These are phyloP conservation scores for Polygonum aviculare DNA, from an alignment of 148 eudicot genomes.

Conservation along the genomic window DNA sequence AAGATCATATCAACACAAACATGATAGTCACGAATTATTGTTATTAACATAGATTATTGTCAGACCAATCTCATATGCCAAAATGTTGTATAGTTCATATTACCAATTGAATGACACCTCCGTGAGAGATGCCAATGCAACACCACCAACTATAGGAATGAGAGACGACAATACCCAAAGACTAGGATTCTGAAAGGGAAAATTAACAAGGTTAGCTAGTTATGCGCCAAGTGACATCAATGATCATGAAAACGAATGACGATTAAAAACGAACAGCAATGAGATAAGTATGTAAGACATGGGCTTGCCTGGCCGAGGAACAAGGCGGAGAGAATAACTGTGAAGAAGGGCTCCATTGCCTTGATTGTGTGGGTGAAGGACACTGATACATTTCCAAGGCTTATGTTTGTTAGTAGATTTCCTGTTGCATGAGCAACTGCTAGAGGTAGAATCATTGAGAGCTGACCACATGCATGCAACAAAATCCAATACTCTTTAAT, in stretches of 20 bases:
- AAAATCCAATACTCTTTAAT: neutral
- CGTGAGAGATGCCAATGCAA: constrained; percentile 72
- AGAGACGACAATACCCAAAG: constrained; percentile 64
- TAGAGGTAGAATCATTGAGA: constrained; percentile 60
- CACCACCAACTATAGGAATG: constrained; percentile 76
- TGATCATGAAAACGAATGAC: neutral
- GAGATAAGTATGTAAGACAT: neutral
- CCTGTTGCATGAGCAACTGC: constrained; percentile 82
- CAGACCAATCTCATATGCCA: constrained; percentile 2
- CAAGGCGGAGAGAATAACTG: neutral
- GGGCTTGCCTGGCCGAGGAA: constrained; percentile 3
- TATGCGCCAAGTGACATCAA: neutral
- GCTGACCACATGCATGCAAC: constrained; percentile 30
- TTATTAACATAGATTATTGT: constrained; percentile 12
- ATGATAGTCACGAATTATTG: neutral
- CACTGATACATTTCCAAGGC: constrained; percentile 89
- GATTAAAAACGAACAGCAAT: neutral
- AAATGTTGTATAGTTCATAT: neutral
- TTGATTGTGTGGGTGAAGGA: constrained; percentile 95
- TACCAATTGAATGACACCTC: constrained; percentile 86
- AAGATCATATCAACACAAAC: neutral
- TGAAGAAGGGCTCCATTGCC: constrained; percentile 99
- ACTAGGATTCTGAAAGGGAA: constrained; percentile 5
- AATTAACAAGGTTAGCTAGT: neutral
- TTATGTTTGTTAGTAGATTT: constrained; percentile 90